Conservation (phyloP, 352 stramenopile species). For the Elongisporangium anandrum region DNA sequence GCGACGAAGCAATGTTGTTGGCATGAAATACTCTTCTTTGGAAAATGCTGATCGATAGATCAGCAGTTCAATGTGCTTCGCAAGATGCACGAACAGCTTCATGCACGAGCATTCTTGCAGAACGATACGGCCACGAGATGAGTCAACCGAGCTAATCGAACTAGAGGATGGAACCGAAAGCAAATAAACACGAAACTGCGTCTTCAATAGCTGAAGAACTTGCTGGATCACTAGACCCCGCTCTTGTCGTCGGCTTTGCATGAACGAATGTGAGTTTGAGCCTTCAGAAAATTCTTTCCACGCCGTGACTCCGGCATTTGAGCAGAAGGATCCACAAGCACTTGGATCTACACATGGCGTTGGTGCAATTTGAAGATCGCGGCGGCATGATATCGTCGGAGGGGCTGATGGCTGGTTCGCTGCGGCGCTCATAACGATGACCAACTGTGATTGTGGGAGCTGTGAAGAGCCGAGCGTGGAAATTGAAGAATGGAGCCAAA, state of each 20-base stretch:
- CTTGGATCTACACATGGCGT: slow-evolving; percentile 3
- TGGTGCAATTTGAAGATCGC: slow-evolving; percentile 8
- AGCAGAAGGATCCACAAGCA: slow-evolving; percentile 7
- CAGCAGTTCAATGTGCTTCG: slow-evolving; percentile 18
- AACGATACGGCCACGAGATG: neutral
- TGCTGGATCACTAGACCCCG: slow-evolving; percentile 8
- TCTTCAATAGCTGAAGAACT: slow-evolving; percentile 6
- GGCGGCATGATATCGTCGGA: slow-evolving; percentile 5
- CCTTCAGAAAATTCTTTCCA: slow-evolving; percentile 10
- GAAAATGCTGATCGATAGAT: slow-evolving; percentile 18
- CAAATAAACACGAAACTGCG: slow-evolving; percentile 8
- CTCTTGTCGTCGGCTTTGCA: slow-evolving; percentile 6
- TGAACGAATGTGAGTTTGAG: slow-evolving; percentile 1
- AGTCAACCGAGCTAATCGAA: neutral
- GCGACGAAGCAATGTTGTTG: slow-evolving; percentile 12
- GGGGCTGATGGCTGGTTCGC: neutral
- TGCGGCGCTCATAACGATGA: slow-evolving; percentile 1
- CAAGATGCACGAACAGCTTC: slow-evolving; percentile 13
- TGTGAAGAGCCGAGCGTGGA: neutral
- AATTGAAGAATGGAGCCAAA: neutral
- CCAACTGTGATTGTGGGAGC: neutral
- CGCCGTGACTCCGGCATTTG: neutral
- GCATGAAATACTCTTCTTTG: slow-evolving; percentile 11
- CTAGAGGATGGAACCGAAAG: neutral
- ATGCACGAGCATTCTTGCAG: slow-evolving; percentile 11